Evolutionary conservation across 306 rosid genomes (phyloP), one percentile per base, ranked within the genome.

Genomic region (Cicer judaicum): DNA sequence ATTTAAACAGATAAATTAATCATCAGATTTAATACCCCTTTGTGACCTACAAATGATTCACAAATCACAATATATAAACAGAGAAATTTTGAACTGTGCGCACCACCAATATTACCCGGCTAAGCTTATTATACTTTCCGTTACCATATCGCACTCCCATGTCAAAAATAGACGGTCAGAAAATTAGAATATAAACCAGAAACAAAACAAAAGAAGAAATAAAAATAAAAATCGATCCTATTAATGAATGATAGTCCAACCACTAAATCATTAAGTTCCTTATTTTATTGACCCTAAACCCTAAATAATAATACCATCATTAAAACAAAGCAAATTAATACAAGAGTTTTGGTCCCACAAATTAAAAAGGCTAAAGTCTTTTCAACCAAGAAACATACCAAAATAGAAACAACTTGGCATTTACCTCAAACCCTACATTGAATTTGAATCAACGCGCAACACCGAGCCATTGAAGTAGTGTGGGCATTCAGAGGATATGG

Each of bases 351-450:
- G 63, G 39, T 21, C 14, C 39, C 63, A 56, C 63, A 56, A 10
- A 56, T 56, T 4, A 21, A 19, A 19, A 56, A 56, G 62, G 62
- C 2, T 55, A 55, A 55, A 55, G 38, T 2, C n/a, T 55, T 7
- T 4, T 19, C 8, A 4, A 55, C n/a, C 38, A 55, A 55, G 14
- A 1, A 19, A 55, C 7, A 3, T 56, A 21, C 13, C 10, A 56
- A 56, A 56, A 10, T 56, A 21, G 63, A 56, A 50, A 56, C 7
- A 56, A 56, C 3, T 56, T 56, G 63, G 63, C 39, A 10, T 56
- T 56, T 56, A 10, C 39, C 41, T 59, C 0, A 59, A 59, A 59
- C 40, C 42, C 41, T 59, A 41, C 16, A 59, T 5, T 5, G 19
- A 18, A 18, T 18, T 18, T 18, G 42, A 57, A 56, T 8, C 40